Conservation (phyloP, 768 basidiomycete genomes). For the Basidioascus undulatus region DNA sequence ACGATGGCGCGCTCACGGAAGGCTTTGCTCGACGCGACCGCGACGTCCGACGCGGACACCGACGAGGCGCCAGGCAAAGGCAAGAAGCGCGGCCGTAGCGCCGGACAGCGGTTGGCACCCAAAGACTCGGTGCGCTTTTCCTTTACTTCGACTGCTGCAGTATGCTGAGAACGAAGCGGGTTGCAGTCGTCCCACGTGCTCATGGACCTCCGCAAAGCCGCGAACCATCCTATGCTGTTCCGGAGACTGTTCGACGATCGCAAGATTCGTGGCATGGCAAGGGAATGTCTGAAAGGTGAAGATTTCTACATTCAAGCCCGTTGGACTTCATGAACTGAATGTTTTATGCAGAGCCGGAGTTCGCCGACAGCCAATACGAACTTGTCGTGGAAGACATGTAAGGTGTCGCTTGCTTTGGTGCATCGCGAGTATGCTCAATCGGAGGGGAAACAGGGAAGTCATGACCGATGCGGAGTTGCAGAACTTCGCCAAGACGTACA, state of each 20-base stretch:
- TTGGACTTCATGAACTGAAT: no score
- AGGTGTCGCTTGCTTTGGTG: no score
- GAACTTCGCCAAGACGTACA: constrained; percentile 59
- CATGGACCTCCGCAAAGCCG: constrained; percentile 92
- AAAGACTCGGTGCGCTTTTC: constrained; percentile 32
- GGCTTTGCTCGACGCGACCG: constrained; percentile 32
- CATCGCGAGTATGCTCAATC: no score
- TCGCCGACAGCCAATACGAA: constrained; percentile 61
- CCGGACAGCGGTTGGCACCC: no score
- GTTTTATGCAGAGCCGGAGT: constrained; percentile 89
- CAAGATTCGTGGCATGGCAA: constrained; percentile 46
- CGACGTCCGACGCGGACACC: constrained; percentile 11
- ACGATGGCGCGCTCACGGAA: constrained; percentile 64
- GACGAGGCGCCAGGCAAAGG: constrained; percentile 14
- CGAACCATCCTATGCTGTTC: constrained; percentile 91
- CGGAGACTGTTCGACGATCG: constrained; percentile 58
- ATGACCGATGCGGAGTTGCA: constrained; percentile 97
- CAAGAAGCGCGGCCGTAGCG: no score
- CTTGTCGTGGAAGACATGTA: constrained; percentile 74
- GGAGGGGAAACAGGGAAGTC: no score
- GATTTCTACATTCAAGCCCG: no score
- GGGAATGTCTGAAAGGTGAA: constrained; percentile 57
- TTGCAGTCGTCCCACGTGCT: no score
- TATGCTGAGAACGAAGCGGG: no score
- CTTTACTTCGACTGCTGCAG: constrained; percentile 47